Evolutionary conservation across 257 asterid genomes (phyloP), one percentile per base, ranked within the genome.

Genomic region (Gentiana straminea): DNA sequence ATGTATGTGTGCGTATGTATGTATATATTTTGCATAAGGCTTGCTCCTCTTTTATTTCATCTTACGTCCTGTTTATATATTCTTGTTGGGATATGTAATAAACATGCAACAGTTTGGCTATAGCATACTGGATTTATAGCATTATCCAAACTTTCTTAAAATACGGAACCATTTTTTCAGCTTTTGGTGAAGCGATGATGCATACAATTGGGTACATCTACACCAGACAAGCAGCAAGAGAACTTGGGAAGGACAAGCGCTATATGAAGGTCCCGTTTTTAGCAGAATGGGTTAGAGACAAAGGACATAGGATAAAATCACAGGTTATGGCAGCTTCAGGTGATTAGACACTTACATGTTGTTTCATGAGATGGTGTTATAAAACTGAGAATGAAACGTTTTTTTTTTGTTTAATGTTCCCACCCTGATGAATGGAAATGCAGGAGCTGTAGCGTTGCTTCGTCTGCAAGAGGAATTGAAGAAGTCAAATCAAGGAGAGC

Each of bases 221-320:
- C 75, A 79, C 81, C 35, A 84, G 97, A 70, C 91, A 88, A 81
- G 95, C 94, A 57, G 86, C 97, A 47, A 75, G 60, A 71, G 89
- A 85, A 74, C 70, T 88, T 2, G 94, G 94, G 56, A 88, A 81
- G 70, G 82, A 81, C 49, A 88, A 82, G 52, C 81, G 83, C 4
- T 86, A 68, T 64, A 79, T 88, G 97, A 85, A 75, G 78, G 86
- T 85, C 55, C 97, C 86, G 0, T 88, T 81, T 79, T 59, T 85
- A 60, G 91, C 91, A 36, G 97, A 88, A 68, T 88, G 95, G 97
- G 82, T 81, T 38, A 70, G 97, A 64, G 94, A 81, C 65, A 88
- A 77, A 73, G 83, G 82, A 15, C 97, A 88, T 64, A 62, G 75
- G 54, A 73, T 77, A 64, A 83, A 71, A 58, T 85, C 97, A 3